Evolutionary conservation across 2,329 filamentous ascomycete genomes (phyloP).

Genomic region (Diaporthe vexans): DNA sequence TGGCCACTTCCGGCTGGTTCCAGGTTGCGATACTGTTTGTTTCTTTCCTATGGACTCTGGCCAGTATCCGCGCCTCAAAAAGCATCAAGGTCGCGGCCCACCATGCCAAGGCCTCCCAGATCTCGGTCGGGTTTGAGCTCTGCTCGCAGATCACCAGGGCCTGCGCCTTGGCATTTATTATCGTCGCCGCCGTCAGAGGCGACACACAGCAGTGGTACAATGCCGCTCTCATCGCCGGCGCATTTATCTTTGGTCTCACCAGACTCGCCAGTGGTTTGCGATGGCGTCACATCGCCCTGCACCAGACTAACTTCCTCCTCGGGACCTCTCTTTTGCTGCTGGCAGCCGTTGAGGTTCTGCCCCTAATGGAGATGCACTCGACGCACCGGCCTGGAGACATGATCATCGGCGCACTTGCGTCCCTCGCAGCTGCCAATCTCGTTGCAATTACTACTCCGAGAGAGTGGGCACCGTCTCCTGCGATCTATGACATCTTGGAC

Average conservation of each 20-base stretch:
- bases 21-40: conserved; percentile 34
- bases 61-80: conserved; percentile 20
- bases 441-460: conserved; percentile 62
- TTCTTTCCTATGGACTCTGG: conserved; percentile 36
- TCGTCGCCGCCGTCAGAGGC: conserved; percentile 32
- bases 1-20: conserved; percentile 30
- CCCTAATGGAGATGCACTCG: conserved; percentile 41
- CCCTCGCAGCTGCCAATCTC: conserved; percentile 54
- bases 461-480: conserved; percentile 63
- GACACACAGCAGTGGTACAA: conserved; percentile 35
- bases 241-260: conserved; percentile 36
- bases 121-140: conserved; percentile 39
- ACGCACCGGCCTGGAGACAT: conserved; percentile 47
- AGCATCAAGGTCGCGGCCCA: conserved; percentile 3
- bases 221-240: conserved; percentile 32
- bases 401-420: conserved; percentile 51
- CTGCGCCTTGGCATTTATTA: conserved; percentile 33
- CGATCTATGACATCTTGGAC: conserved; percentile 55
- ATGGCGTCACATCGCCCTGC: conserved; percentile 41
- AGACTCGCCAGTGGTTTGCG: conserved; percentile 32
- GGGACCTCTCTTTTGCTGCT: conserved; percentile 34
- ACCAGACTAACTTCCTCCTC: conserved; percentile 41
- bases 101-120: conserved; percentile 32
- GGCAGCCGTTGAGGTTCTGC: conserved; percentile 43
- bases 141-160: conserved; percentile 36